Conservation (phyloP, 805 yeast species). For the Yarrowia yakushimensis region DNA sequence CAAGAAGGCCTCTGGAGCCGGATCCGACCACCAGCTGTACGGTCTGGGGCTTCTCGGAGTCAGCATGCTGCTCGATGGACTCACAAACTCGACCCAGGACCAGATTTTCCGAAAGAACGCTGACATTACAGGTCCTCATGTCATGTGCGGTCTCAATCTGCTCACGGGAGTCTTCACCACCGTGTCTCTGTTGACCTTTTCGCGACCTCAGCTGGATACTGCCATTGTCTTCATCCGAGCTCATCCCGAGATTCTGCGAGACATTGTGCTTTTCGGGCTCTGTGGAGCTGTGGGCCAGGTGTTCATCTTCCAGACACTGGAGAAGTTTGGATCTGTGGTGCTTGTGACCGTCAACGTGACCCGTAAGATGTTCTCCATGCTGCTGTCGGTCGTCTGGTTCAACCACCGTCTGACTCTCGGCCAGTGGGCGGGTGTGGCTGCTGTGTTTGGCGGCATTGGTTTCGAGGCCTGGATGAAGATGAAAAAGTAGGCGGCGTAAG, state of each 20-base stretch:
- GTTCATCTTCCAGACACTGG: constrained; percentile 83
- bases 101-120: constrained; percentile 50
- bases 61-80: constrained; percentile 81
- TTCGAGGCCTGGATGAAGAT: constrained; percentile 64
- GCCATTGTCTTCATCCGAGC: constrained; percentile 46
- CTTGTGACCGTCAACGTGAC: constrained; percentile 94
- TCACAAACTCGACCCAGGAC: constrained; percentile 93
- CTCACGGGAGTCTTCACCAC: constrained; percentile 44
- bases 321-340: constrained; percentile 77
- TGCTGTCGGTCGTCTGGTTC: constrained; percentile 78
- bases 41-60: constrained; percentile 60
- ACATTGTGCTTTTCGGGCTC: constrained; percentile 62
- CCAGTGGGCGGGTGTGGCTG: constrained; percentile 76
- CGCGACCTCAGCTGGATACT: constrained; percentile 48
- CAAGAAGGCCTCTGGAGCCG: constrained; percentile 27
- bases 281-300: constrained; percentile 92
- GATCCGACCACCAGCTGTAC: constrained; percentile 35
- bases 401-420: constrained; percentile 62
- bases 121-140: constrained; percentile 75
- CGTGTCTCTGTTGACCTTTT: constrained; percentile 48
- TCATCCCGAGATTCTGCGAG: constrained; percentile 55
- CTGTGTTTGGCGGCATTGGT: constrained; percentile 84
- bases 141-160: constrained; percentile 71
- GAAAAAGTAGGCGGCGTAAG: too few relatives aligned
- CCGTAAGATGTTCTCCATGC: constrained; percentile 93